These are phyloP conservation scores for Crithidia mellificae DNA, from an alignment of 208 protist genomes.

Conservation along the genomic window DNA sequence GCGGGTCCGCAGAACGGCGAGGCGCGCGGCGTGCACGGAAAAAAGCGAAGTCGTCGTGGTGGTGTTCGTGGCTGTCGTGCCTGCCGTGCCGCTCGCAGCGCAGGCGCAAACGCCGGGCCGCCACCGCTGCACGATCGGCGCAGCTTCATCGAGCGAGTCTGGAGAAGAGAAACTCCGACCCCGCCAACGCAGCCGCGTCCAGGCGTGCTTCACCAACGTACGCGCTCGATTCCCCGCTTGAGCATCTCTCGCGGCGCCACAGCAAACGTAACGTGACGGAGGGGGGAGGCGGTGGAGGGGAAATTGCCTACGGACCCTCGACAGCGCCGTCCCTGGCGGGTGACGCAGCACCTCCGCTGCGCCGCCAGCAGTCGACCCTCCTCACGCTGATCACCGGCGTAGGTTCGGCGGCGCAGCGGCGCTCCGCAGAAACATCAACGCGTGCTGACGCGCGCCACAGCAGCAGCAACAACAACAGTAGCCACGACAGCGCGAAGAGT, in stretches of 20 bases:
- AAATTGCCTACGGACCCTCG: not conserved
- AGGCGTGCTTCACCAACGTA: not conserved
- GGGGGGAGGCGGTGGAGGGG: too few relatives aligned
- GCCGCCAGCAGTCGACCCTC: constrained; percentile 21
- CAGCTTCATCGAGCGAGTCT: not conserved
- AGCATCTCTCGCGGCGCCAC: not conserved
- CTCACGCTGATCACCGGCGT: constrained; percentile 28
- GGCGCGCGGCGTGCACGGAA: not conserved
- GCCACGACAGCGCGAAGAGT: not conserved
- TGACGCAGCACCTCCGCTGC: not conserved
- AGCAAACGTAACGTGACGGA: constrained; percentile 3
- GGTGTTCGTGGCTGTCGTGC: not conserved
- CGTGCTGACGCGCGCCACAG: not conserved
- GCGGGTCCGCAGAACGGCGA: not conserved
- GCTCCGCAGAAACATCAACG: not conserved
- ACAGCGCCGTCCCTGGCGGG: not conserved
- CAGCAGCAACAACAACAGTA: not conserved
- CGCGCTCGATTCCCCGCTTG: not conserved
- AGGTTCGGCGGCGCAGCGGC: not conserved
- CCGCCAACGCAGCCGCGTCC: not conserved
- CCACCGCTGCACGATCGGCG: not conserved
- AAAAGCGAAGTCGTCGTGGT: constrained; percentile 2
- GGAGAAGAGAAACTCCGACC: not conserved
- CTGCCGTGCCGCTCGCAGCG: not conserved
- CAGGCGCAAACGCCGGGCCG: not conserved